Evolutionary conservation across 1,284 basidiomycete genomes (phyloP).

Genomic region (Xerocomus nothofagi): DNA sequence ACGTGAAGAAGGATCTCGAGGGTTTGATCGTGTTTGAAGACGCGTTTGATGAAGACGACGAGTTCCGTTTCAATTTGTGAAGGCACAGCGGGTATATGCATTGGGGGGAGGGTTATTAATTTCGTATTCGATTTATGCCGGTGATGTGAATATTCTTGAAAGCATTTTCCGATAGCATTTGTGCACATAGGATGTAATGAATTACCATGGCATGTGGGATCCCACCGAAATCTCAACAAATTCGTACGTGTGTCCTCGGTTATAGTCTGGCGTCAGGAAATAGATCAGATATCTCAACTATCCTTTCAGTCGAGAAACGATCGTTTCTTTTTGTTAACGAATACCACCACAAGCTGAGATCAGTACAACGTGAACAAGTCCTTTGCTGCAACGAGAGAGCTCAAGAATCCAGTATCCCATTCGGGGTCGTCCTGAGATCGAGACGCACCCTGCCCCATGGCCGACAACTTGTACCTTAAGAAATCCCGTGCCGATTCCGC

Average conservation of each 20-base stretch:
- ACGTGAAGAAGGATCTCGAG: conserved; percentile 35
- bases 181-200: conserved; percentile 15
- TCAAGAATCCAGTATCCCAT: conserved; percentile 29
- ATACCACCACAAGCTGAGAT: background rate
- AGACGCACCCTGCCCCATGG: background rate
- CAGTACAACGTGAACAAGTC: conserved; percentile 19
- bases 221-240: background rate
- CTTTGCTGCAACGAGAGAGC: conserved; percentile 2
- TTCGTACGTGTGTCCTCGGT: background rate
- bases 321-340: background rate
- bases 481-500: conserved; percentile 25
- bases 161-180: conserved; percentile 12
- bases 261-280: background rate
- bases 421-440: conserved; percentile 16
- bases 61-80: conserved; percentile 31
- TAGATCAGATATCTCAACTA: background rate
- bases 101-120: background rate
- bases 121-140: conserved; percentile 20
- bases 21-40: conserved; percentile 33
- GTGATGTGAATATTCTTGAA: conserved; percentile 12
- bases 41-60: conserved; percentile 29
- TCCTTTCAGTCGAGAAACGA: background rate
- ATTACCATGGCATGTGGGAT: conserved; percentile 6
- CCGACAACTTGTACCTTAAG: conserved; percentile 18
- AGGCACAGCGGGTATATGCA: background rate